Base-by-base conservation (phyloP, 139 green algal species). In the Chlamydomonas incerta region DNA sequence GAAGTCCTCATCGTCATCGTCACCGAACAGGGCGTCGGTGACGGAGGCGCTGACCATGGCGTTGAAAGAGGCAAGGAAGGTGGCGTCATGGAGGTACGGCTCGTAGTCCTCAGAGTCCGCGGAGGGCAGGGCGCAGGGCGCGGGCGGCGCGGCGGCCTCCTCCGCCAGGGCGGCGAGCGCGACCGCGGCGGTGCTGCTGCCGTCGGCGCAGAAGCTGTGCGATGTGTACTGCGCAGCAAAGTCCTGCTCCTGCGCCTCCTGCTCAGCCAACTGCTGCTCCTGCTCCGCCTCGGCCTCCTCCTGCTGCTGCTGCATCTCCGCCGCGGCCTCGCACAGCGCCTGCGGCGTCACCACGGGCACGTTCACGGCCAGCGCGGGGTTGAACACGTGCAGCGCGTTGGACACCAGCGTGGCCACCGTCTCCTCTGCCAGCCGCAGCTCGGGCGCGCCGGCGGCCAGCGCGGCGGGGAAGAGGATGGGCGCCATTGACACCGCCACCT, bases 301-400 rank as follows among this genome's bases (percentile, higher is more conserved):
- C 67, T 83, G 63, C 63, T 29, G 14, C 18, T 28, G 26, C 13
- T 20, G 29, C 11, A 83, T 83, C 60, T 85, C 79, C 0, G 79
- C 79, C 3, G 79, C 79, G 0, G 79, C 79, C 67, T 85, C 79
- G 24, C 79, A 76, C 29, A 85, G 79, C 47, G 79, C 79, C 66
- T 85, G 79, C 1, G 79, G 79, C n/a, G 79, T 85, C 3, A 85
- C 79, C 41, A 85, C 79, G 0, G 79, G 79, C 28, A 86, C 80
- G 68, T 79, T 77, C 26, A 55, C 52, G 4, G 80, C 80, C 14
- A 86, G 68, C 34, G 34, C 46, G 9, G 80, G 80, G 80, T 86
- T 79, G 55, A 86, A 86, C 21, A 86, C 47, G 68, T 86, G 80
- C 8, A 86, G 68, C 26, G 80, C 68, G 80, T 86, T 86, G 52